phyloP scores from a whole-genome alignment of 768 basidiomycete species.

The Hygrophorus russula region DNA sequence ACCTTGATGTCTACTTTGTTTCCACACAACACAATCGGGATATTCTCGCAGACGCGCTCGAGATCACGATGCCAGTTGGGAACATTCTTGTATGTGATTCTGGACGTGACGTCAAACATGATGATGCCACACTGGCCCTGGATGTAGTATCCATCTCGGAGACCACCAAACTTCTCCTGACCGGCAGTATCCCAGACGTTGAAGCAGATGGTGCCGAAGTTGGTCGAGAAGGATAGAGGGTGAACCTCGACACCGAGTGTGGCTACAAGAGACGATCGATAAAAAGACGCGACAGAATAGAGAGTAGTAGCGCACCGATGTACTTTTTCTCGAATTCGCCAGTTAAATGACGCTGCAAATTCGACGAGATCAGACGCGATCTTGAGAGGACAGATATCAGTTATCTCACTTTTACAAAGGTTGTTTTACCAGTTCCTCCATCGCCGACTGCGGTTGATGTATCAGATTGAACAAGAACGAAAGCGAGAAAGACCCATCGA shows the following conservation, averaged over 20 bases:
- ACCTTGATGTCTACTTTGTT: constrained; percentile 99
- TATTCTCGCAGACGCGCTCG: constrained; percentile 99
- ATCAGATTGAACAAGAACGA: constrained; percentile 12
- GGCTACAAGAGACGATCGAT: constrained; percentile 39
- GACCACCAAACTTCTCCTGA: constrained; percentile 99
- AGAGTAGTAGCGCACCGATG: constrained; percentile 57
- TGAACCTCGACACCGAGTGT: constrained; percentile 99
- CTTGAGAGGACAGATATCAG: constrained; percentile 13
- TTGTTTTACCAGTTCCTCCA: constrained; percentile 96
- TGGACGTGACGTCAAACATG: constrained; percentile 99
- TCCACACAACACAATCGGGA: constrained; percentile 97
- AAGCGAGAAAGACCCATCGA: constrained; percentile 34
- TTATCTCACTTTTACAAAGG: constrained; percentile 83
- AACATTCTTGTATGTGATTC: constrained; percentile 99
- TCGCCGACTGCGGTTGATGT: constrained; percentile 62
- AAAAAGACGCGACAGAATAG: constrained; percentile 8
- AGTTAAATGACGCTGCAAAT: constrained; percentile 82
- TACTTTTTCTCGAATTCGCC: constrained; percentile 99
- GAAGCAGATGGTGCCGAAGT: constrained; percentile 98
- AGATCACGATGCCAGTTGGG: constrained; percentile 99
- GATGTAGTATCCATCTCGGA: constrained; percentile 94
- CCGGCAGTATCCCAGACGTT: constrained; percentile 99
- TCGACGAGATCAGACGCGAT: constrained; percentile 48
- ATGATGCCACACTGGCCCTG: constrained; percentile 99
- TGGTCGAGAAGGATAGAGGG: constrained; percentile 91